Evolutionary conservation across 2,329 filamentous ascomycete species (phyloP).

Genomic region (Aspergillus sergii): DNA sequence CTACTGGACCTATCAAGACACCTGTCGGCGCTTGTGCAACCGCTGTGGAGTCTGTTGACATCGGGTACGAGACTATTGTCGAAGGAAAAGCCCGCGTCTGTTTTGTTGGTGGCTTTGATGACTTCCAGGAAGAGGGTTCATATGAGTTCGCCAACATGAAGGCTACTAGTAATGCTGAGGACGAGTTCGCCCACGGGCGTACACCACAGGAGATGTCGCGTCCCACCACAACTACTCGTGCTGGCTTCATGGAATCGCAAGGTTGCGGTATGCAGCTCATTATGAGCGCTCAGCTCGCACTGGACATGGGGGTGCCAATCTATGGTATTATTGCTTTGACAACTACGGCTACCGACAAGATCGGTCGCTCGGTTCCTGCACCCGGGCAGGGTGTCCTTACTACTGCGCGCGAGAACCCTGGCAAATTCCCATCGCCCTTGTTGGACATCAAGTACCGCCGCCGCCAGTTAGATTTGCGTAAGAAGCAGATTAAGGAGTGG

Average conservation of each 20-base stretch:
- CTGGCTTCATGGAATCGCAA: conserved; percentile 99
- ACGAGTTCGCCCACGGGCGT: conserved; percentile 92
- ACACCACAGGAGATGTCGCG: conserved; percentile 98
- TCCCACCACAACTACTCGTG: conserved; percentile 92
- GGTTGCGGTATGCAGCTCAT: conserved; percentile 97
- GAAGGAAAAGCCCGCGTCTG: conserved; percentile 97
- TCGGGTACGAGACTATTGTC: conserved; percentile 97
- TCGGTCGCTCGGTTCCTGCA: conserved; percentile 93
- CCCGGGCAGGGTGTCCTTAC: conserved; percentile 97
- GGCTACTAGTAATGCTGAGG: conserved; percentile 95
- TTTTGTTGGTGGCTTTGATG: conserved; percentile 97
- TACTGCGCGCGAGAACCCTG: conserved; percentile 84
- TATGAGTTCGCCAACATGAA: conserved; percentile 99
- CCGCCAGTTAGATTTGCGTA: conserved; percentile 90
- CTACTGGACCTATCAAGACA: conserved; percentile 97
- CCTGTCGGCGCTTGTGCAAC: conserved; percentile 97
- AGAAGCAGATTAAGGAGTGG: conserved; percentile 94
- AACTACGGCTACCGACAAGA: conserved; percentile 97
- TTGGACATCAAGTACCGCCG: conserved; percentile 97
- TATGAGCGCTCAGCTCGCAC: conserved; percentile 92
- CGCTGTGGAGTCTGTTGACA: conserved; percentile 94
- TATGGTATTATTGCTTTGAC: conserved; percentile 93
- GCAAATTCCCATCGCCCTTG: conserved; percentile 92
- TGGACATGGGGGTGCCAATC: conserved; percentile 98
- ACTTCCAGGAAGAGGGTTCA: conserved; percentile 98